These are phyloP conservation scores for Phylloporus sp. DNA, from an alignment of 1,284 basidiomycete genomes.

Conservation along the genomic window DNA sequence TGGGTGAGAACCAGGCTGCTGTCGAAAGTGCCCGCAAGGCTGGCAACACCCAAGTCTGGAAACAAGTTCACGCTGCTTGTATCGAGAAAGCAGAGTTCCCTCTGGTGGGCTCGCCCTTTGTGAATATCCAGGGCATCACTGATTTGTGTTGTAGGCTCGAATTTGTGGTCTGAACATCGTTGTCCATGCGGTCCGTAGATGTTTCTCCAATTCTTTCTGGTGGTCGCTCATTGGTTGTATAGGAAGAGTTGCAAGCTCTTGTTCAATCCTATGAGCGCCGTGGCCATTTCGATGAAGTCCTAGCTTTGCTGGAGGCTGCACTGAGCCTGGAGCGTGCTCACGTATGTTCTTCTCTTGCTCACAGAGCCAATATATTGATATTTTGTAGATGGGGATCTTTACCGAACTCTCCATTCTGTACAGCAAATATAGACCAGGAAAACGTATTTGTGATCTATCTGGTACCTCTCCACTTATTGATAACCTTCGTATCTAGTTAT, in stretches of 20 bases:
- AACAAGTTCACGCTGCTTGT: constrained; percentile 98
- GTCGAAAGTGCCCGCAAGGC: constrained; percentile 99
- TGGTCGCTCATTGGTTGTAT: constrained; percentile 17
- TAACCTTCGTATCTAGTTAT: constrained; percentile 69
- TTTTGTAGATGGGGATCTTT: constrained; percentile 83
- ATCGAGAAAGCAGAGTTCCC: constrained; percentile 98
- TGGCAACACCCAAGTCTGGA: constrained; percentile 99
- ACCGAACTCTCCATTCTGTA: constrained; percentile 95
- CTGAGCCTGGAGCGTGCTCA: constrained; percentile 96
- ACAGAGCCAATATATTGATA: constrained; percentile 16
- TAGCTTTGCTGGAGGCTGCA: constrained; percentile 91
- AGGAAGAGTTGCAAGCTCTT: constrained; percentile 89
- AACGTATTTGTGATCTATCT: constrained; percentile 63
- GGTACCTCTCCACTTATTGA: constrained; percentile 22
- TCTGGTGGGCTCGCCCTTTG: constrained; percentile 54
- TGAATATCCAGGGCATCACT: constrained; percentile 3
- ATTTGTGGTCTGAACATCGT: constrained; percentile 97
- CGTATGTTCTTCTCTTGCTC: constrained; percentile 54
- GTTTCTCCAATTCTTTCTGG: neutral
- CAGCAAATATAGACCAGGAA: constrained; percentile 96
- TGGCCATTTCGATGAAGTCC: constrained; percentile 95
- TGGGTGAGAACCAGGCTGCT: constrained; percentile 97
- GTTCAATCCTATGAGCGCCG: constrained; percentile 89
- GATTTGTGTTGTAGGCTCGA: constrained; percentile 70
- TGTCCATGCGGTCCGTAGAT: constrained; percentile 78